These are phyloP conservation scores for Termitomyces bulborhizus DNA, from an alignment of 768 basidiomycete species.

Conservation along the genomic window DNA sequence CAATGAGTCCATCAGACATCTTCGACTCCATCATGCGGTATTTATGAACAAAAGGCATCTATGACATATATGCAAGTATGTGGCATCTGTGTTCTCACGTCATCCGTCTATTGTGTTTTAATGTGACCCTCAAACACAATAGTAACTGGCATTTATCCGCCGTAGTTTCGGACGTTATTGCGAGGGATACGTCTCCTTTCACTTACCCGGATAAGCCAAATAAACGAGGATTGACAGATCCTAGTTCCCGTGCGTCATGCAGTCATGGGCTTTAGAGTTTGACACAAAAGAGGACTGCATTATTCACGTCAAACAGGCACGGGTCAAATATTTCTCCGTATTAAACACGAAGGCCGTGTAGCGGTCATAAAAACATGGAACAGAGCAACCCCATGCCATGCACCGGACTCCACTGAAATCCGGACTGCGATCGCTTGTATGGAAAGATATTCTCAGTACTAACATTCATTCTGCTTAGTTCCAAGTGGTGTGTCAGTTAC, in stretches of 20 bases:
- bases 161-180: neutral
- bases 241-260: neutral
- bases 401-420: neutral
- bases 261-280: neutral
- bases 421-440: neutral
- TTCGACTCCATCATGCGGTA: conserved; percentile 3
- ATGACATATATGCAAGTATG: neutral
- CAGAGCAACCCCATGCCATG: neutral
- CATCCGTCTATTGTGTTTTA: neutral
- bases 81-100: neutral
- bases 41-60: neutral
- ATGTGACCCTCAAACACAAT: neutral
- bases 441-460: neutral
- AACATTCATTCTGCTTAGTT: neutral
- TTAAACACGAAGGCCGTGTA: neutral
- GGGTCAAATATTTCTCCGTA: neutral
- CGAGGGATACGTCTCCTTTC: neutral
- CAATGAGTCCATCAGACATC: conserved; percentile 7
- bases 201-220: too few species aligned
- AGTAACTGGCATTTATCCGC: neutral
- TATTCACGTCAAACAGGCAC: neutral
- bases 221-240: neutral
- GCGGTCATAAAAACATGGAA: too few species aligned
- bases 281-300: neutral
- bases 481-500: neutral